phyloP scores from a whole-genome alignment of 805 yeast genomes.

The Candida berthetii region DNA sequence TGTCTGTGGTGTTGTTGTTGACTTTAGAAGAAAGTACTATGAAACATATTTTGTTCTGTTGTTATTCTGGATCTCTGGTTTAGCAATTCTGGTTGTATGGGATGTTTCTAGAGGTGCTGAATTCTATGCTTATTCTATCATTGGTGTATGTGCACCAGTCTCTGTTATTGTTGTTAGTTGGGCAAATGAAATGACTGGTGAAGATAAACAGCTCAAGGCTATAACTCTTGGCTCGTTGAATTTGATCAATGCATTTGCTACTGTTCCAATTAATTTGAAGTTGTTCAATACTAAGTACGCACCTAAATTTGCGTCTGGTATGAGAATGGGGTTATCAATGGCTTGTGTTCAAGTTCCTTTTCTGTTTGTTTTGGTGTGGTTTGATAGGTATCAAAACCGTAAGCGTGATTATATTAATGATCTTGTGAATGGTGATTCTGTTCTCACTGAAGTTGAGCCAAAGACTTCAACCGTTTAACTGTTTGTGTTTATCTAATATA shows the following conservation, averaged over 20 bases:
- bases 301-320: neutral
- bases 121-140: neutral
- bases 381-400: neutral
- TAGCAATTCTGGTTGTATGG: neutral
- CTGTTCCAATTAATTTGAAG: neutral
- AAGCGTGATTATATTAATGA: slow-evolving; percentile 2
- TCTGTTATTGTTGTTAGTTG: neutral
- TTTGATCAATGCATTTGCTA: neutral
- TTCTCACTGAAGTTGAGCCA: neutral
- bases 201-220: slow-evolving; percentile 1
- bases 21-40: neutral
- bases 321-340: neutral
- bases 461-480: no score
- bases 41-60: neutral
- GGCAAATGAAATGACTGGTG: slow-evolving; percentile 2
- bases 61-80: neutral
- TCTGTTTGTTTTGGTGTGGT: neutral
- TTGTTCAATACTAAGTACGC: slow-evolving; percentile 1
- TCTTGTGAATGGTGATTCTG: neutral
- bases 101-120: neutral
- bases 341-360: neutral
- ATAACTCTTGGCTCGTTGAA: neutral
- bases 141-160: neutral
- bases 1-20: neutral
- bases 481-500: no score